Evolutionary conservation across 306 rosid species (phyloP).

Genomic region (Cercis canadensis): DNA sequence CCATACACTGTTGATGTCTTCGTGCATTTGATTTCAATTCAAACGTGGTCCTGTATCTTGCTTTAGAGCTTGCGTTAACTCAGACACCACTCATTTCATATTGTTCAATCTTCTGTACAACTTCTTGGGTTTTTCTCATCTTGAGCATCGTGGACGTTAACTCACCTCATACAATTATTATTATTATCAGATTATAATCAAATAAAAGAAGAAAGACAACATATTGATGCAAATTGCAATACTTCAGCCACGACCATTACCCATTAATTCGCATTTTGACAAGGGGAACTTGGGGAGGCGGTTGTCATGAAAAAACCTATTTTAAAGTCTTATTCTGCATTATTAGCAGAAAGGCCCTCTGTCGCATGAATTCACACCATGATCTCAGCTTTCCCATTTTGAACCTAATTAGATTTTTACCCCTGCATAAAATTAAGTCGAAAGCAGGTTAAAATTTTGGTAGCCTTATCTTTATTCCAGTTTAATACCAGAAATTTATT

Average conservation of each 20-base stretch:
- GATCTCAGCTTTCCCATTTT: conserved; percentile 1
- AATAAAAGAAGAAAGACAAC: conserved; percentile 20
- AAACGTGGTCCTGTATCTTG: neutral
- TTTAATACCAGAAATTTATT: conserved; percentile 3
- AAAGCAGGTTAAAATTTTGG: conserved; percentile 25
- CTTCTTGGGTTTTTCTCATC: conserved; percentile 33
- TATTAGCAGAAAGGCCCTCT: conserved; percentile 13
- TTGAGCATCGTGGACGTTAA: conserved; percentile 33
- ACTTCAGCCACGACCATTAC: conserved; percentile 20
- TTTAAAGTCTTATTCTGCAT: neutral
- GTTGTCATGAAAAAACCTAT: neutral
- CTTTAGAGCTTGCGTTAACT: conserved; percentile 3
- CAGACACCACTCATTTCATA: neutral
- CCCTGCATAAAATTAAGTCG: neutral
- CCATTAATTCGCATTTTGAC: conserved; percentile 16
- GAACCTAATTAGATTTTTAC: conserved; percentile 4
- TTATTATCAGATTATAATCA: neutral
- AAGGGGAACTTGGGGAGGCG: neutral
- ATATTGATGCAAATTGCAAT: conserved; percentile 6
- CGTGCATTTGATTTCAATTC: conserved; percentile 38
- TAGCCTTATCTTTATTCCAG: conserved; percentile 3
- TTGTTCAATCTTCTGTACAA: conserved; percentile 24
- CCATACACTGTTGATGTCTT: conserved; percentile 34
- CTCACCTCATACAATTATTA: conserved; percentile 35
- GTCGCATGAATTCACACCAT: conserved; percentile 20